Evolutionary conservation across 306 rosid genomes (phyloP).

Genomic region (Prunus kanzakura): DNA sequence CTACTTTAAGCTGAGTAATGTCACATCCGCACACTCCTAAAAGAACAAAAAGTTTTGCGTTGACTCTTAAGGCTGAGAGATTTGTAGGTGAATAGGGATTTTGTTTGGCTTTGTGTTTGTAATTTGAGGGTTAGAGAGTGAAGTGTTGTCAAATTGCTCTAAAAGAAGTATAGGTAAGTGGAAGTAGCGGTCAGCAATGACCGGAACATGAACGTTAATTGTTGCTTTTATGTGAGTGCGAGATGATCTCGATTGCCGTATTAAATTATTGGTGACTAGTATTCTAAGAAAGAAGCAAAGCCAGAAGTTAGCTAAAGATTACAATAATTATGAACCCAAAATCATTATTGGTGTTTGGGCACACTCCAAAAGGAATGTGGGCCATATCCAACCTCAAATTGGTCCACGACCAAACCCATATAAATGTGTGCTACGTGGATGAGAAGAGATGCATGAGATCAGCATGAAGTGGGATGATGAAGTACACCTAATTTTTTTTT

Average conservation of each 20-base stretch:
- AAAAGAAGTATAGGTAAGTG: too few relatives aligned
- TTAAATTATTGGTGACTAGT: background rate
- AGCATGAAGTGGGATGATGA: conserved; percentile 89
- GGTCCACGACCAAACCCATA: conserved; percentile 57
- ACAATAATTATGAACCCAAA: conserved; percentile 16
- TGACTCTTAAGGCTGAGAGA: background rate
- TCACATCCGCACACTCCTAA: background rate
- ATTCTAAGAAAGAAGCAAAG: background rate
- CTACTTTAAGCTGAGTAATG: background rate
- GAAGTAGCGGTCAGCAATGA: too few relatives aligned
- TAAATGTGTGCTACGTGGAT: conserved; percentile 57
- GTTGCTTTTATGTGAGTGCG: too few relatives aligned
- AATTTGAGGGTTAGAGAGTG: background rate
- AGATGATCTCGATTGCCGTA: background rate
- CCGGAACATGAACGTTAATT: too few relatives aligned
- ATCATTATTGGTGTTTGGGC: conserved; percentile 37
- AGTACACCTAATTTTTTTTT: conserved; percentile 33
- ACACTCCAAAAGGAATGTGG: conserved; percentile 42
- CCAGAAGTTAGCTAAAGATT: background rate
- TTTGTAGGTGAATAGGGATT: too few relatives aligned
- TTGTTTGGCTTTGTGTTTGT: background rate
- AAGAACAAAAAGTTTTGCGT: background rate
- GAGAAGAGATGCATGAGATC: conserved; percentile 52
- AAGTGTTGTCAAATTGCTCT: background rate
- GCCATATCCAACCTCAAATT: conserved; percentile 32